Percentiles rank a stretch among this genome's conserved stretches.
Evolutionary conservation across 2,329 filamentous ascomycete species (phyloP).

Genomic region (Stemphylium vesicarium): DNA sequence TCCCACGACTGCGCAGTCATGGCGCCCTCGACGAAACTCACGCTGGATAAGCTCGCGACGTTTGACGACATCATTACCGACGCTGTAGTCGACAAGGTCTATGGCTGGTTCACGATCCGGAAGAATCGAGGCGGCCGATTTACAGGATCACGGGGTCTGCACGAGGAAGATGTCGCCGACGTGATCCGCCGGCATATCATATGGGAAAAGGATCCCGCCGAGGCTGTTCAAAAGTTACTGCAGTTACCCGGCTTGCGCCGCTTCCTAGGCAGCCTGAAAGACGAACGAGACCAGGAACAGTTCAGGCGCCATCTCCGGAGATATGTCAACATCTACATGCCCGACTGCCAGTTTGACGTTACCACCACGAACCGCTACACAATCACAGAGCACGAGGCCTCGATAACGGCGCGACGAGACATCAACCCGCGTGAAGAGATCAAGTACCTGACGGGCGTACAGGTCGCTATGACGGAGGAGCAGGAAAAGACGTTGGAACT

Average conservation of each 20-base stretch:
- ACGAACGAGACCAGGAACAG: constrained; percentile 81
- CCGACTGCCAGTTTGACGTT: constrained; percentile 94
- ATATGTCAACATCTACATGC: constrained; percentile 90
- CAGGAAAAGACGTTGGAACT: constrained; percentile 82
- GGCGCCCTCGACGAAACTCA: constrained; percentile 71
- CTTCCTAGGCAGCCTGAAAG: constrained; percentile 71
- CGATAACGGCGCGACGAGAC: constrained; percentile 77
- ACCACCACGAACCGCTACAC: constrained; percentile 94
- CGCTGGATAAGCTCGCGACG: constrained; percentile 82
- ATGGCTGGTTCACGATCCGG: constrained; percentile 94
- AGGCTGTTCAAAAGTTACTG: constrained; percentile 75
- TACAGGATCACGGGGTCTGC: constrained; percentile 79
- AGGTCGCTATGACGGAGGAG: constrained; percentile 89
- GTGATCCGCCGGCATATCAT: constrained; percentile 72
- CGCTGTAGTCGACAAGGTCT: constrained; percentile 90
- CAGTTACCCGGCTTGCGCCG: constrained; percentile 74
- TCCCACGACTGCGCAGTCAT: constrained; percentile 36
- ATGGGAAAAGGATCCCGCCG: constrained; percentile 71
- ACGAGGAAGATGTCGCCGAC: constrained; percentile 66
- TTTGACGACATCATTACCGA: constrained; percentile 98
- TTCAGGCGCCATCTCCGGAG: constrained; percentile 85
- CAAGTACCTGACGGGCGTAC: constrained; percentile 88
- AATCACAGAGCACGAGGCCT: constrained; percentile 86
- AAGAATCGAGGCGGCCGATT: constrained; percentile 90
- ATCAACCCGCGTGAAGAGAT: constrained; percentile 85